Conservation (phyloP, 176 grass and related monocot species). For the Bromus sterilis region DNA sequence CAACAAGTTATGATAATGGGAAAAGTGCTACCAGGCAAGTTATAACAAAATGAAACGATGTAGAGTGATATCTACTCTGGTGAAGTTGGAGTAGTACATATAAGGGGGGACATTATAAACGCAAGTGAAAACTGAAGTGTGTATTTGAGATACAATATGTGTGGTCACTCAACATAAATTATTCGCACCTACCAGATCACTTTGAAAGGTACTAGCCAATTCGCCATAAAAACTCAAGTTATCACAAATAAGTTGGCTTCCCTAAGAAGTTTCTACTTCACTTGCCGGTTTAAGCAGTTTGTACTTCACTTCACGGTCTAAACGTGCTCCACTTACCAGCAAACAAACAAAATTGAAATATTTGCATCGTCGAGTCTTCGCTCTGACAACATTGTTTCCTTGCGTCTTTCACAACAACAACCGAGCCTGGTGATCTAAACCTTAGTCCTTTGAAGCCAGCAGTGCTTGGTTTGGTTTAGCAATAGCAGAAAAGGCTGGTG, state of each 20-base stretch:
- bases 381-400: too few relatives aligned
- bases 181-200: neutral
- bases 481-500: slow-evolving; percentile 53
- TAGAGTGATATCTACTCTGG: neutral
- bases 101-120: neutral
- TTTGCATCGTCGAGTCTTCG: too few relatives aligned
- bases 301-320: neutral
- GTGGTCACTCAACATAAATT: neutral
- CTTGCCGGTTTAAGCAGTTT: neutral
- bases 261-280: neutral
- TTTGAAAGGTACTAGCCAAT: neutral
- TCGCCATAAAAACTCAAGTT: neutral
- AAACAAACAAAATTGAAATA: too few relatives aligned
- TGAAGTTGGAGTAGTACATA: neutral
- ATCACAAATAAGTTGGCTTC: neutral
- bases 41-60: neutral
- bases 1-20: neutral
- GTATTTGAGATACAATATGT: too few relatives aligned
- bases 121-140: neutral
- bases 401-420: too few relatives aligned
- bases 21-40: neutral
- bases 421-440: slow-evolving; percentile 10
- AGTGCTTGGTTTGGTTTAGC: slow-evolving; percentile 78
- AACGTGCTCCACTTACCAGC: too few relatives aligned
- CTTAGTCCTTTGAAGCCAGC: slow-evolving; percentile 72